A percentile compares a stretch with the other conserved stretches of the same genome.
phyloP scores from a whole-genome alignment of 768 basidiomycete genomes.

The Tylopilus sp. region DNA sequence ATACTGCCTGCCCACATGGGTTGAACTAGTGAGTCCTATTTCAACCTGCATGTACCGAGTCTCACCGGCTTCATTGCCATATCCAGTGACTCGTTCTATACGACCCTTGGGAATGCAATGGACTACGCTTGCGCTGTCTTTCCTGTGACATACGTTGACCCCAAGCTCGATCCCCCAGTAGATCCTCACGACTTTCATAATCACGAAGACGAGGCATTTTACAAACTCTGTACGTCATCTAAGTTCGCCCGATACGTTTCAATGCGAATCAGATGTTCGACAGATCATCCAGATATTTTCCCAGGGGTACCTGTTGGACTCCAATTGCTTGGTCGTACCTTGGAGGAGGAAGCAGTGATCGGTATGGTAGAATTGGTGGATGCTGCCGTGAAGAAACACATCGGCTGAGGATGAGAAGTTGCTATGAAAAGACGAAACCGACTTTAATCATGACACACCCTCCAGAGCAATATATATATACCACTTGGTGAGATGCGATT shows the following conservation, averaged over 20 bases:
- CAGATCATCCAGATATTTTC: constrained; percentile 46
- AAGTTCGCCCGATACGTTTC: neutral
- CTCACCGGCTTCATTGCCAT: constrained; percentile 4
- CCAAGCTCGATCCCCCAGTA: constrained; percentile 35
- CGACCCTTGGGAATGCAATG: constrained; percentile 43
- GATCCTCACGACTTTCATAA: constrained; percentile 40
- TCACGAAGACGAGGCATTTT: constrained; percentile 41
- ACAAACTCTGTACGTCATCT: constrained; percentile 41
- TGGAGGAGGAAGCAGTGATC: constrained; percentile 53
- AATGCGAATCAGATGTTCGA: neutral
- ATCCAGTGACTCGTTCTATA: constrained; percentile 40
- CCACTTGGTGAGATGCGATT: too few relatives aligned
- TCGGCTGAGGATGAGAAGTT: neutral
- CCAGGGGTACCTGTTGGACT: constrained; percentile 44
- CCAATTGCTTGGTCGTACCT: constrained; percentile 45
- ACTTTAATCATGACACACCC: too few relatives aligned
- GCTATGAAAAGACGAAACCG: too few relatives aligned
- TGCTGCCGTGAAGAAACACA: constrained; percentile 31
- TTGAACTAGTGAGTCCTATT: constrained; percentile 34
- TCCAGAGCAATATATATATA: too few relatives aligned
- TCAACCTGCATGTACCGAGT: constrained; percentile 7
- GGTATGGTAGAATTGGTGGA: constrained; percentile 45
- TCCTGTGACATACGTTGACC: constrained; percentile 48
- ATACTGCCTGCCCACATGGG: constrained; percentile 44
- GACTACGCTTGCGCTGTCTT: constrained; percentile 45